Evolutionary conservation across 2,329 filamentous ascomycete species (phyloP), one percentile per base, ranked within the genome.

Genomic region (Didymosphaeria variabile): DNA sequence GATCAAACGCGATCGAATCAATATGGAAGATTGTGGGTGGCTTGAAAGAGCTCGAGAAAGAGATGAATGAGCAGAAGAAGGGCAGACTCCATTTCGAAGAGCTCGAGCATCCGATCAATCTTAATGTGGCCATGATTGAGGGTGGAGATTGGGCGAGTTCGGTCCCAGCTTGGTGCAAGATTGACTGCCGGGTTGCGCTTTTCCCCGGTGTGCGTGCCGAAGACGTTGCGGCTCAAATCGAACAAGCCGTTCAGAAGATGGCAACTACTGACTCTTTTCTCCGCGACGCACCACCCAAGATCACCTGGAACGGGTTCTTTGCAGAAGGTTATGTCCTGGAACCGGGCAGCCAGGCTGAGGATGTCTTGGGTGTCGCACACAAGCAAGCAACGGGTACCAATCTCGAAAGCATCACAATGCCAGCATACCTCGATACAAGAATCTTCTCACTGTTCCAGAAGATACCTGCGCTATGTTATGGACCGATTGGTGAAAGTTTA

Each of bases 241-340:
- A 69, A 42, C 49, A 53, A 8, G 59, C 60, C 13, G 40, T 67
- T 26, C 40, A 58, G 3, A 53, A 60, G 7, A 52, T 61, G 5
- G 59, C 64, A 9, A 51, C 59, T 19, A 63, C 58, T 0, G 60
- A 63, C 19, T 58, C 64, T 2, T 67, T 67, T 29, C 44, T 67
- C 31, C 58, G 54, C 36, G 64, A 67, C 31, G 60, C 64, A 9
- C 65, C 67, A 7, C 65, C 67, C 2, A 67, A 62, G 12, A 53
- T 69, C 5, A 63, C 60, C 0, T 69, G 65, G 65, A 69, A 69
- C n/a, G 67, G 65, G 5, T 68, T 69, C 58, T 69, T 67, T 40
- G 63, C 67, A 23, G 67, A 69, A 32, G 67, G 67, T 0, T 69
- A 69, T 17, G 66, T 66, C 13, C 38, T 69, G 17, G 64, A 67